phyloP scores from a whole-genome alignment of 345 rosid species.

The Acer negundo region DNA sequence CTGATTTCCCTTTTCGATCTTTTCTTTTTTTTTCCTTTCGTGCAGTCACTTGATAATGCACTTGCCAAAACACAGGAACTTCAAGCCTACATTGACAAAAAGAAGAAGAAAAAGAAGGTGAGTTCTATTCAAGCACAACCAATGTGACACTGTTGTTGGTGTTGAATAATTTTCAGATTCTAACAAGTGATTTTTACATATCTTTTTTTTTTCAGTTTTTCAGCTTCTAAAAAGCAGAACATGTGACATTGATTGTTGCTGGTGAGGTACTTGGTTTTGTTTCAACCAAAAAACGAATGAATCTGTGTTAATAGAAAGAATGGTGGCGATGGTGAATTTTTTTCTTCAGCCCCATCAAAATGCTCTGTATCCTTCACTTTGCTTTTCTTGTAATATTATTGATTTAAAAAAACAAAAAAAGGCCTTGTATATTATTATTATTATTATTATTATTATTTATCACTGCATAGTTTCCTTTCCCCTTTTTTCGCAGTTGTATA shows the following conservation, averaged over 20 bases:
- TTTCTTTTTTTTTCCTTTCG: background rate
- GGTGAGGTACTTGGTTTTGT: background rate
- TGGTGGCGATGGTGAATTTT: slow-evolving; percentile 15
- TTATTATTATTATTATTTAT: background rate
- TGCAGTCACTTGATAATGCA: slow-evolving; percentile 58
- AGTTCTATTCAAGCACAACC: slow-evolving; percentile 27
- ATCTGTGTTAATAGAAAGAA: background rate
- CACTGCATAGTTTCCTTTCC: background rate
- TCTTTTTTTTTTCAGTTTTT: slow-evolving; percentile 23
- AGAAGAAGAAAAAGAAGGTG: slow-evolving; percentile 45
- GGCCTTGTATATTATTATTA: background rate
- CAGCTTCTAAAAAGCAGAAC: slow-evolving; percentile 25
- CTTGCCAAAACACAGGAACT: slow-evolving; percentile 47
- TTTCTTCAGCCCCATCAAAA: slow-evolving; percentile 12
- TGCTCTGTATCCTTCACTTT: background rate
- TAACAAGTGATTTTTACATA: background rate
- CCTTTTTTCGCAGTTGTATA: too few species aligned
- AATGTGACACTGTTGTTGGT: background rate
- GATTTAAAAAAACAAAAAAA: background rate
- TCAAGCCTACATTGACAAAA: slow-evolving; percentile 47
- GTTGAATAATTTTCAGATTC: slow-evolving; percentile 8
- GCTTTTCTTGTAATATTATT: slow-evolving; percentile 6
- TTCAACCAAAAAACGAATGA: background rate
- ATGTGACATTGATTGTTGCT: slow-evolving; percentile 13
- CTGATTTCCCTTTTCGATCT: too few species aligned